Percentiles rank a stretch among this genome's conserved stretches.
These are phyloP conservation scores for Oxytropis ochrocephala DNA, from an alignment of 306 rosid genomes.

Conservation along the genomic window DNA sequence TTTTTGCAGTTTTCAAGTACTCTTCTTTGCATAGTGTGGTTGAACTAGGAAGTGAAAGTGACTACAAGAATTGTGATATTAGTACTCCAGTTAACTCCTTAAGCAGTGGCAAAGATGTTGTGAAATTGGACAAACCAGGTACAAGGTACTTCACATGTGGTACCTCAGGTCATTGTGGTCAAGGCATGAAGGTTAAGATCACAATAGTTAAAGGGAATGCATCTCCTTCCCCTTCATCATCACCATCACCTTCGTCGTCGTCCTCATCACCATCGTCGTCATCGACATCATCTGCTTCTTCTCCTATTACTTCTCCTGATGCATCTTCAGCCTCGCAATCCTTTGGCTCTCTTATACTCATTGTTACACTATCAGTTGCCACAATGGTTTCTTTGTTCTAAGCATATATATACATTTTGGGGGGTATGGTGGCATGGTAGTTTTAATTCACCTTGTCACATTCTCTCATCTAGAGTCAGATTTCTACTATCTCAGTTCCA, in stretches of 20 bases:
- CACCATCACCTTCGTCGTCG: slow-evolving; percentile 3
- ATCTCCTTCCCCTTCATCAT: slow-evolving; percentile 37
- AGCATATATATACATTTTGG: background rate
- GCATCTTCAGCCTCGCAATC: slow-evolving; percentile 26
- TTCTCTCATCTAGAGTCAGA: background rate
- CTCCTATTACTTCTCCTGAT: slow-evolving; percentile 27
- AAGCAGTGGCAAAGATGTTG: slow-evolving; percentile 49
- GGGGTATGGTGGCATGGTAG: background rate
- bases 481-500: too few relatives aligned
- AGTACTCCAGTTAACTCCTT: slow-evolving; percentile 42
- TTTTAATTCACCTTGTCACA: background rate
- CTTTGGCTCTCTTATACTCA: slow-evolving; percentile 8
- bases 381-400: slow-evolving; percentile 16
- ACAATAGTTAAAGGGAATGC: slow-evolving; percentile 33
- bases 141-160: slow-evolving; percentile 39
- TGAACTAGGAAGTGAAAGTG: slow-evolving; percentile 44
- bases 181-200: slow-evolving; percentile 85
- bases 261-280: background rate
- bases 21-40: slow-evolving; percentile 34
- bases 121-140: slow-evolving; percentile 32
- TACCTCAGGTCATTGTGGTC: slow-evolving; percentile 67
- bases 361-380: slow-evolving; percentile 17
- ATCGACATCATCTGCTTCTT: slow-evolving; percentile 29
- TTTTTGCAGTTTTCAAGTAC: slow-evolving; percentile 80
- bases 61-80: slow-evolving; percentile 59